phyloP scores from a whole-genome alignment of 192 early-diverging fungal species.

The Rhizoclosmatium globosum region DNA sequence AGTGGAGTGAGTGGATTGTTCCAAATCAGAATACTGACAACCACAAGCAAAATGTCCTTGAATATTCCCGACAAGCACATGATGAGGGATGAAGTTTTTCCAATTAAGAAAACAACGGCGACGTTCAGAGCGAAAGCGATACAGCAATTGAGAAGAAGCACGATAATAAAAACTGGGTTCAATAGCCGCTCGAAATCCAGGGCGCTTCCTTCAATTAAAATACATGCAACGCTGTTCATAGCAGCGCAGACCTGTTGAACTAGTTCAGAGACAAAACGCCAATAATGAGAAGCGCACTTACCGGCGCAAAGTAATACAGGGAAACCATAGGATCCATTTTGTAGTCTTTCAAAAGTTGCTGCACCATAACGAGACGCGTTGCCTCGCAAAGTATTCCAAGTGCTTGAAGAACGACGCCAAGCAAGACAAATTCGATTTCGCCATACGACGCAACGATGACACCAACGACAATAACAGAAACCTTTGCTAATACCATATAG shows the following conservation, averaged over 20 bases:
- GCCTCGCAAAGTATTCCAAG: constrained; percentile 44
- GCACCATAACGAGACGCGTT: constrained; percentile 42
- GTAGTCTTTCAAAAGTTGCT: constrained; percentile 44
- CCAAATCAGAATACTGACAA: constrained; percentile 39
- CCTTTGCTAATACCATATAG: constrained; percentile 25
- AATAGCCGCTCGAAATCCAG: background rate
- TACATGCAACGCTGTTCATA: constrained; percentile 43
- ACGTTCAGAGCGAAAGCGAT: constrained; percentile 45
- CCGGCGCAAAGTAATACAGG: constrained; percentile 51
- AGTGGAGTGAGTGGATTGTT: constrained; percentile 21
- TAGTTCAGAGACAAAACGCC: background rate
- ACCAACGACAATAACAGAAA: constrained; percentile 45
- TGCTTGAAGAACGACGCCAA: constrained; percentile 40
- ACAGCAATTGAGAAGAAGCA: constrained; percentile 35
- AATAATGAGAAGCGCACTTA: background rate
- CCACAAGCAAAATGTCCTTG: constrained; percentile 50
- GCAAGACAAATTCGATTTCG: constrained; percentile 44
- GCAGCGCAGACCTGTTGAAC: constrained; percentile 40
- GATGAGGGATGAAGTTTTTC: constrained; percentile 48
- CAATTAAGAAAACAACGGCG: constrained; percentile 46
- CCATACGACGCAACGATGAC: constrained; percentile 45
- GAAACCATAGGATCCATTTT: constrained; percentile 48
- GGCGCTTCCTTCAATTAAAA: constrained; percentile 21
- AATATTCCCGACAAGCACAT: constrained; percentile 46
- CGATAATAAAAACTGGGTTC: constrained; percentile 1